A percentile compares a stretch with the other conserved stretches of the same genome.
phyloP scores from a whole-genome alignment of 805 yeast genomes.

The Cyberlindnera maritima region DNA sequence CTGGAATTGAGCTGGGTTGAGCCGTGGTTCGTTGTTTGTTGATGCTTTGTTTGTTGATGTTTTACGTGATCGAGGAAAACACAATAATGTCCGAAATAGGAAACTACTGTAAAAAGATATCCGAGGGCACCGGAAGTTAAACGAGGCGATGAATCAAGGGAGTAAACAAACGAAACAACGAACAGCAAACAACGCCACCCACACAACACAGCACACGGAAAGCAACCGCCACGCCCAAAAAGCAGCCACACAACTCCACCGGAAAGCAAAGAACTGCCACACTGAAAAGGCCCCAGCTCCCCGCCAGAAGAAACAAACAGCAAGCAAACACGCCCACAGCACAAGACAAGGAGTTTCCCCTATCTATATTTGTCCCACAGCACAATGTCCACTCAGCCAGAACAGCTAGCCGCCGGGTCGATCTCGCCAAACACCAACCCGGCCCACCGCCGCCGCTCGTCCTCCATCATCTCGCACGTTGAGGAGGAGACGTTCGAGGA shows the following conservation, averaged over 20 bases:
- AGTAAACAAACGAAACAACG: too few species aligned
- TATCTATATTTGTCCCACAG: background rate
- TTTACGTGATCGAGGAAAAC: too few species aligned
- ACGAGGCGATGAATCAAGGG: background rate
- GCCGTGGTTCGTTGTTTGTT: background rate
- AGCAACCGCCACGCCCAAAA: too few species aligned
- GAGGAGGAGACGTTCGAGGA: conserved; percentile 92
- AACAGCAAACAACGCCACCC: background rate
- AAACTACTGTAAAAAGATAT: too few species aligned
- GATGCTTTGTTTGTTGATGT: background rate
- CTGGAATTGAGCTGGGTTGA: too few species aligned
- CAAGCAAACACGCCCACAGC: background rate
- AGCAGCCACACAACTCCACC: too few species aligned
- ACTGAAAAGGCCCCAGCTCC: background rate
- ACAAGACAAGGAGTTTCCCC: background rate
- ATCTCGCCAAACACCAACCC: conserved; percentile 20
- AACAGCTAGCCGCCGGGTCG: conserved; percentile 19
- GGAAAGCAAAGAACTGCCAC: too few species aligned
- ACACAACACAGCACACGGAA: too few species aligned
- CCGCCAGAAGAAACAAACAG: background rate
- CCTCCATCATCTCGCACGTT: conserved; percentile 86
- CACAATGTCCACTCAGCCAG: conserved; percentile 9
- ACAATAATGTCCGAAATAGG: too few species aligned
- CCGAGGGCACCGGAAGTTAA: background rate
- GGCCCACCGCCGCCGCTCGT: conserved; percentile 66